Base-by-base conservation (phyloP, 768 basidiomycete species). In the Leucosporidium scottii region DNA sequence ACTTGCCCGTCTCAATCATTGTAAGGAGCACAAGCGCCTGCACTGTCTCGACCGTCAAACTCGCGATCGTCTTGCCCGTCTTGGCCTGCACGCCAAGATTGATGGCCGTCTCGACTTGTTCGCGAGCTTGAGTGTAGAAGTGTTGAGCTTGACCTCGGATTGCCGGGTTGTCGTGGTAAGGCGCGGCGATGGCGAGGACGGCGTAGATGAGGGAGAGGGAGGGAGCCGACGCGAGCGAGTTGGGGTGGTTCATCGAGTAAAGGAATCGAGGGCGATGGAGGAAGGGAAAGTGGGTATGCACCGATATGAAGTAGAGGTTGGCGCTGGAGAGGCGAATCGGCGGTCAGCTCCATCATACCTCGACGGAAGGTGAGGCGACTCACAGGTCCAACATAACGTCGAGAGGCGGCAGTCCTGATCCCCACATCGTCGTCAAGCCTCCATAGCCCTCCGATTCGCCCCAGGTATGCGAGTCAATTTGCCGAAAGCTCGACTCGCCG, bases 201-300 rank as follows among this genome's bases (percentile, higher is more conserved):
- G 65, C n/a, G 27, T 68, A 66, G 53, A 73, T 61, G 55, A 73
- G 69, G 28, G 58, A 55, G 39, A 70, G 64, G 0, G 66, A 66
- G 3, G 72, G 72, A 13, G 68, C 57, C 0, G 66, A 49, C 27
- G 64, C 6, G n/a, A 70, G 61, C 4, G 69, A 63, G 5, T 64
- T 39, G 6, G 68, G 69, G 25, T 70, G 66, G 49, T 62, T 62
- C 2, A 68, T 55, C 1, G 72, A 62, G 65, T 66, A 73, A 25
- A 69, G 64, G 65, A 70, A 73, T 6, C 72, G 72, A 51, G 66
- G 64, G 28, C 64, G 69, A 48, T 73, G 69, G 13, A 73, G 51
- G 67, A 73, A 70, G 4, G 72, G 72, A 15, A 73, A 54, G 48
- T 69, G 69, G 4, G 27, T 23, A 54, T 73, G 69, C 18, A 66